Evolutionary conservation across 2,329 filamentous ascomycete genomes (phyloP).

Genomic region (Aspergillus caelatus): DNA sequence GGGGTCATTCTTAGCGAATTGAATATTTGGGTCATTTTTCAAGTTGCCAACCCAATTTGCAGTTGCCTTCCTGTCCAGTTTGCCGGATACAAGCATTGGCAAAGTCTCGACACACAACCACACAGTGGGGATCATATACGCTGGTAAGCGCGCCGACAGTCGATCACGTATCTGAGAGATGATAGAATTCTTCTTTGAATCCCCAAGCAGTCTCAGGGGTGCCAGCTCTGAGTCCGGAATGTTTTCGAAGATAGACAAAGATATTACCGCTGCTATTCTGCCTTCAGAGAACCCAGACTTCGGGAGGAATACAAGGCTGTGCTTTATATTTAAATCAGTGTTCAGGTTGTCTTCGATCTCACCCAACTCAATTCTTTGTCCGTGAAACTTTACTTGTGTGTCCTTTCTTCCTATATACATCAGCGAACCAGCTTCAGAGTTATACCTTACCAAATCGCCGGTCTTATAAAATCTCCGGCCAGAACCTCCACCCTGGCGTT

Average conservation of each 20-base stretch:
- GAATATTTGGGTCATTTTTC: slow-evolving; percentile 29
- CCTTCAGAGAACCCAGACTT: slow-evolving; percentile 38
- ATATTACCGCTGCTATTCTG: slow-evolving; percentile 37
- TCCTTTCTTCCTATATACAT: slow-evolving; percentile 63
- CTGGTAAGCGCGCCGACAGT: slow-evolving; percentile 40
- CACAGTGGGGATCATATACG: slow-evolving; percentile 52
- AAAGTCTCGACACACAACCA: slow-evolving; percentile 50
- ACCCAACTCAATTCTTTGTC: slow-evolving; percentile 65
- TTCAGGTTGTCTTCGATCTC: slow-evolving; percentile 51
- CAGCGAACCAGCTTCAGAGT: slow-evolving; percentile 38
- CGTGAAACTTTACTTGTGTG: slow-evolving; percentile 68
- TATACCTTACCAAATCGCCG: slow-evolving; percentile 44
- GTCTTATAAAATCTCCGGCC: slow-evolving; percentile 44
- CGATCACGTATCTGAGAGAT: slow-evolving; percentile 32
- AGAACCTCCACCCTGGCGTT: slow-evolving; percentile 33
- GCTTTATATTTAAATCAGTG: slow-evolving; percentile 33
- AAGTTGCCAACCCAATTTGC: slow-evolving; percentile 36
- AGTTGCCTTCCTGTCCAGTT: slow-evolving; percentile 48
- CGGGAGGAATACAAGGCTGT: slow-evolving; percentile 40
- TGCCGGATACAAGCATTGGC: slow-evolving; percentile 50
- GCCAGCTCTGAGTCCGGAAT: slow-evolving; percentile 20
- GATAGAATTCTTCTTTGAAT: slow-evolving; percentile 22
- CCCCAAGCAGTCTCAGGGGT: slow-evolving; percentile 29
- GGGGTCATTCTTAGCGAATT: slow-evolving; percentile 2
- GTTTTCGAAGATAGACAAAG: slow-evolving; percentile 25